These are phyloP conservation scores for Cardamine occulta DNA, from an alignment of 345 rosid genomes.

Conservation along the genomic window DNA sequence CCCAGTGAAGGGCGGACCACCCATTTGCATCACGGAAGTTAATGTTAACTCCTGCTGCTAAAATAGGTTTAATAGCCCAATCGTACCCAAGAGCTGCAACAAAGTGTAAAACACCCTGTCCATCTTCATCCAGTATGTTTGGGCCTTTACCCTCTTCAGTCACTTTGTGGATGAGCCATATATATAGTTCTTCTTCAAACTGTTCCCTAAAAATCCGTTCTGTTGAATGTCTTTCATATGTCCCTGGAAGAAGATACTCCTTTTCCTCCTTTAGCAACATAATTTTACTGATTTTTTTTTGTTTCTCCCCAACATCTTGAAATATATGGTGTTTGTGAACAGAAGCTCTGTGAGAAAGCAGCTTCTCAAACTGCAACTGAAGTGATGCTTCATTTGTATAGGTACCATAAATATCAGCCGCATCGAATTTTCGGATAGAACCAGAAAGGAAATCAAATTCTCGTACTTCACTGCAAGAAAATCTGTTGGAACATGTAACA, in stretches of 20 bases:
- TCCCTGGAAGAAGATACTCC: slow-evolving; percentile 49
- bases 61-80: slow-evolving; percentile 78
- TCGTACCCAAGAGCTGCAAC: slow-evolving; percentile 86
- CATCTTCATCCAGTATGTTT: slow-evolving; percentile 62
- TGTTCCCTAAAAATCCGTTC: slow-evolving; percentile 52
- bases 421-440: slow-evolving; percentile 51
- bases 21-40: slow-evolving; percentile 92
- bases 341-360: slow-evolving; percentile 54
- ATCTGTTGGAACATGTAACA: slow-evolving; percentile 87
- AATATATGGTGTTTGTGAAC: slow-evolving; percentile 37
- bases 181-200: slow-evolving; percentile 64
- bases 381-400: slow-evolving; percentile 52
- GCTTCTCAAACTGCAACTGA: slow-evolving; percentile 56
- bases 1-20: slow-evolving; percentile 99
- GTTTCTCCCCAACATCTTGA: slow-evolving; percentile 59
- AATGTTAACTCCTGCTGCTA: slow-evolving; percentile 75
- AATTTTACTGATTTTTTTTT: slow-evolving; percentile 52
- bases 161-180: slow-evolving; percentile 79
- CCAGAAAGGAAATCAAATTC: slow-evolving; percentile 77
- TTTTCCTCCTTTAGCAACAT: slow-evolving; percentile 77
- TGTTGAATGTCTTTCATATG: slow-evolving; percentile 41
- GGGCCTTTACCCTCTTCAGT: slow-evolving; percentile 83
- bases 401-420: slow-evolving; percentile 49
- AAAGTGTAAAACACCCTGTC: slow-evolving; percentile 85
- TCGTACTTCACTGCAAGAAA: slow-evolving; percentile 91